A percentile compares a stretch with the other conserved stretches of the same genome.
phyloP scores from a whole-genome alignment of 2,329 filamentous ascomycete genomes.

The Diplodia mutila region DNA sequence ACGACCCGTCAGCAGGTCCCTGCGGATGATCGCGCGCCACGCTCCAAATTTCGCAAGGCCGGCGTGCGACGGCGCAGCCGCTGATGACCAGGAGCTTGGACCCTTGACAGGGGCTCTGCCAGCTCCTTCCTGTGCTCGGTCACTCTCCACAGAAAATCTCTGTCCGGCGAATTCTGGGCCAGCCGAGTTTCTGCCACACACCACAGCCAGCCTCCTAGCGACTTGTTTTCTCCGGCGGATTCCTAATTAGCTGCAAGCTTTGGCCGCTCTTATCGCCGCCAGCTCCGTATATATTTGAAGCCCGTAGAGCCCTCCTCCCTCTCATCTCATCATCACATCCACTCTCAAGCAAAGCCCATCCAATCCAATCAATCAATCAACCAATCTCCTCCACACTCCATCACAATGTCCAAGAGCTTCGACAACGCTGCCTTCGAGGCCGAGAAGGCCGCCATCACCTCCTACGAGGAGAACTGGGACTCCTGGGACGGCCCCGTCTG shows the following conservation, averaged over 20 bases:
- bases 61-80: constrained; percentile 13
- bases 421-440: constrained; percentile 31
- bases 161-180: constrained; percentile 23
- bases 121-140: background rate
- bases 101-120: constrained; percentile 7
- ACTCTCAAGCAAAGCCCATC: no score
- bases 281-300: constrained; percentile 20
- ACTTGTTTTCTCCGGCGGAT: background rate
- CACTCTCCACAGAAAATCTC: constrained; percentile 27
- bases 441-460: constrained; percentile 31
- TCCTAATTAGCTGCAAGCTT: constrained; percentile 8
- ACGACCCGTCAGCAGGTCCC: background rate
- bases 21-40: constrained; percentile 9
- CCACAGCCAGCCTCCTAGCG: background rate
- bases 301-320: background rate
- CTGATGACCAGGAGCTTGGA: constrained; percentile 19
- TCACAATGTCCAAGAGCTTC: constrained; percentile 27
- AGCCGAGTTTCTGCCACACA: background rate
- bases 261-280: constrained; percentile 21
- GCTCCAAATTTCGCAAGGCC: constrained; percentile 5
- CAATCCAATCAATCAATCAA: constrained; percentile 54
- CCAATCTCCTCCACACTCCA: background rate
- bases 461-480: constrained; percentile 32
- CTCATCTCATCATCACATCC: constrained; percentile 81
- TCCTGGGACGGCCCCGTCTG: constrained; percentile 26